phyloP scores from a whole-genome alignment of 208 protist species.

The Trypanosoma boissoni region DNA sequence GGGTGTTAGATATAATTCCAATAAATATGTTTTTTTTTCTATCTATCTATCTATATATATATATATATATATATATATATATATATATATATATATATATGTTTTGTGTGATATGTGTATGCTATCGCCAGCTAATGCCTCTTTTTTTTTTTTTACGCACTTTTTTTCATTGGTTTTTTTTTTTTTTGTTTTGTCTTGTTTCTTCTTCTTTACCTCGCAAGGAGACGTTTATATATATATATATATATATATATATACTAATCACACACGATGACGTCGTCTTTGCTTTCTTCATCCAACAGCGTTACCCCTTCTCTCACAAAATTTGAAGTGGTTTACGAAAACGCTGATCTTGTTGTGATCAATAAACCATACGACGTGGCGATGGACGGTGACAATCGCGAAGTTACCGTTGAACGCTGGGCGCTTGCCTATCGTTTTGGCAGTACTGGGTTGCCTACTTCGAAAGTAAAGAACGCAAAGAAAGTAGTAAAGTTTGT shows the following conservation, averaged over 20 bases:
- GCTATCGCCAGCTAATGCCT: too few species aligned
- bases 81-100: conserved; percentile 9
- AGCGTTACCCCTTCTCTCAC: background rate
- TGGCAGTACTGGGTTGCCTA: conserved; percentile 14
- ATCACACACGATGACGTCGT: background rate
- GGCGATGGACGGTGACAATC: conserved; percentile 60
- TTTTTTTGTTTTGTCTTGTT: conserved; percentile 4
- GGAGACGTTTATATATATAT: background rate
- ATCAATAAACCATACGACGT: conserved; percentile 87
- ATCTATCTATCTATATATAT: conserved; percentile 11
- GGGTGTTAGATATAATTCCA: too few species aligned
- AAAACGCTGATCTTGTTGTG: conserved; percentile 72
- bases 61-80: background rate
- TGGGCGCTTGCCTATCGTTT: conserved; percentile 48
- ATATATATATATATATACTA: conserved; percentile 2
- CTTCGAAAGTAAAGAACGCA: conserved; percentile 2
- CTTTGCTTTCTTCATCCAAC: conserved; percentile 4
- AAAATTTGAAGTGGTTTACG: conserved; percentile 55
- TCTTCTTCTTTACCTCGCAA: conserved; percentile 2
- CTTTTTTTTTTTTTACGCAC: background rate
- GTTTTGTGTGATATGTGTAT: background rate
- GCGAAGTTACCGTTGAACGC: conserved; percentile 43
- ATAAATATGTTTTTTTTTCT: conserved; percentile 6
- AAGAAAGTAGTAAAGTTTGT: conserved; percentile 84
- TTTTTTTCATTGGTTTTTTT: background rate